Percentiles rank a stretch among this genome's conserved stretches.
phyloP scores from a whole-genome alignment of 2,329 filamentous ascomycete genomes.

The Pseudogymnoascus verrucosus region DNA sequence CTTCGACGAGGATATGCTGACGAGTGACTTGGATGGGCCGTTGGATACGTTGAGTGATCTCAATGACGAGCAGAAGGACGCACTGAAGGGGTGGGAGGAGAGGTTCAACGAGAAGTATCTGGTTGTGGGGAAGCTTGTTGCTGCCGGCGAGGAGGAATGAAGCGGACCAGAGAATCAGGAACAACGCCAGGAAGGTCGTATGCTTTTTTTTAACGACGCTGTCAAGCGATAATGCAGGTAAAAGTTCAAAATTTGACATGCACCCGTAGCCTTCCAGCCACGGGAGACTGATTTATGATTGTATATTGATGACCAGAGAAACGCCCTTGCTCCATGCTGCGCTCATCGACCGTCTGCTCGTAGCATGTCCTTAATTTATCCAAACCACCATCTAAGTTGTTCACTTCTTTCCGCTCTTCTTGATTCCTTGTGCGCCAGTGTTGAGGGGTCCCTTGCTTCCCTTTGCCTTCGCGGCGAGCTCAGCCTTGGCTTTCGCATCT shows the following conservation, averaged over 20 bases:
- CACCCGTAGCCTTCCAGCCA: not conserved
- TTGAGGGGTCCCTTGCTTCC: conserved; percentile 79
- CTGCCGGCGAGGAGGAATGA: conserved; percentile 43
- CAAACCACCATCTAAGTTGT: not conserved
- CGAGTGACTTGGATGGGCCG: conserved; percentile 77
- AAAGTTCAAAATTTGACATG: conserved; percentile 3
- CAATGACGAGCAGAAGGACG: conserved; percentile 68
- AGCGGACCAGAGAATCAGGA: conserved; percentile 5
- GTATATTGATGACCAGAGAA: conserved; percentile 31
- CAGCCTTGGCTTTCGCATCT: conserved; percentile 83
- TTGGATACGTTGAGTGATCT: conserved; percentile 70
- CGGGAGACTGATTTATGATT: conserved; percentile 44
- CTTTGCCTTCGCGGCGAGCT: conserved; percentile 70
- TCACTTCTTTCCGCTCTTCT: conserved; percentile 97
- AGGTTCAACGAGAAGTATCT: conserved; percentile 90
- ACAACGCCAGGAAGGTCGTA: not conserved
- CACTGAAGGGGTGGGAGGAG: conserved; percentile 85
- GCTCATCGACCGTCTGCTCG: conserved; percentile 1
- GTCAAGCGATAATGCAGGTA: not conserved
- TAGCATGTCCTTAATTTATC: conserved; percentile 5
- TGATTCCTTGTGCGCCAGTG: conserved; percentile 80
- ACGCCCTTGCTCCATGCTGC: conserved; percentile 35
- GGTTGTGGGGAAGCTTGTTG: conserved; percentile 80
- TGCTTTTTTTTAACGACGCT: not conserved
- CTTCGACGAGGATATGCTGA: conserved; percentile 94